A percentile compares a stretch with the other conserved stretches of the same genome.
These are phyloP conservation scores for Papiliotrema laurentii DNA, from an alignment of 1,284 basidiomycete genomes.

Conservation along the genomic window DNA sequence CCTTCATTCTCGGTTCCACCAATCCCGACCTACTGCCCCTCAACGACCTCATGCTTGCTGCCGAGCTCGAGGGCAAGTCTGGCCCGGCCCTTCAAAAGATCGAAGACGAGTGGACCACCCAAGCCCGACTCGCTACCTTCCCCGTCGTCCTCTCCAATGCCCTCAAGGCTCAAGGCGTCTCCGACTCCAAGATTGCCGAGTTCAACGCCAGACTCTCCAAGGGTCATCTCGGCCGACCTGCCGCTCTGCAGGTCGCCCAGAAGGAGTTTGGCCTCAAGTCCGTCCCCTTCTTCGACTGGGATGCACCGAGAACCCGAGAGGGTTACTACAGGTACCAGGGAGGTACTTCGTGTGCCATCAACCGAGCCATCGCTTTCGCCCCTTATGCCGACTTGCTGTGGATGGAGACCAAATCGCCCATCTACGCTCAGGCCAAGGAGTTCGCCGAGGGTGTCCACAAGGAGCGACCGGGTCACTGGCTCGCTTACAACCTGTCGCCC, in stretches of 20 bases:
- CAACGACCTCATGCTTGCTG: conserved; percentile 75
- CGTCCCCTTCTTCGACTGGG: conserved; percentile 78
- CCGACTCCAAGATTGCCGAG: conserved; percentile 39
- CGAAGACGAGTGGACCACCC: conserved; percentile 79
- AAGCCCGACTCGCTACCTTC: conserved; percentile 77
- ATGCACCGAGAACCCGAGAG: conserved; percentile 87
- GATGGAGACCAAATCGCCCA: conserved; percentile 99
- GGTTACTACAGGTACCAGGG: conserved; percentile 92
- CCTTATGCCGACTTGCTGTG: conserved; percentile 88
- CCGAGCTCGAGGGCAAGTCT: conserved; percentile 71
- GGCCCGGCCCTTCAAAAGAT: conserved; percentile 77
- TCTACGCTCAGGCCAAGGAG: conserved; percentile 85
- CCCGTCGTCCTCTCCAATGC: conserved; percentile 68
- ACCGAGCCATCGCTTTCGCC: conserved; percentile 87
- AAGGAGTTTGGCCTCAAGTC: conserved; percentile 70
- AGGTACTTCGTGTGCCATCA: conserved; percentile 89
- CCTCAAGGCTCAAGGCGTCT: conserved; percentile 60
- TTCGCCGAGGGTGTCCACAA: conserved; percentile 85
- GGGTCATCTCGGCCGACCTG: conserved; percentile 60
- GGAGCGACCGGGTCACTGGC: conserved; percentile 78
- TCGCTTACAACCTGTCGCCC: conserved; percentile 90
- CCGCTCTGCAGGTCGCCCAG: conserved; percentile 71
- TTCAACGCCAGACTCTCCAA: conserved; percentile 34
- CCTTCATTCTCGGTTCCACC: conserved; percentile 91
- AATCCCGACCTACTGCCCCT: conserved; percentile 67